Base-by-base conservation (phyloP, 148 eudicot genomes). In the Silene uniflora region DNA sequence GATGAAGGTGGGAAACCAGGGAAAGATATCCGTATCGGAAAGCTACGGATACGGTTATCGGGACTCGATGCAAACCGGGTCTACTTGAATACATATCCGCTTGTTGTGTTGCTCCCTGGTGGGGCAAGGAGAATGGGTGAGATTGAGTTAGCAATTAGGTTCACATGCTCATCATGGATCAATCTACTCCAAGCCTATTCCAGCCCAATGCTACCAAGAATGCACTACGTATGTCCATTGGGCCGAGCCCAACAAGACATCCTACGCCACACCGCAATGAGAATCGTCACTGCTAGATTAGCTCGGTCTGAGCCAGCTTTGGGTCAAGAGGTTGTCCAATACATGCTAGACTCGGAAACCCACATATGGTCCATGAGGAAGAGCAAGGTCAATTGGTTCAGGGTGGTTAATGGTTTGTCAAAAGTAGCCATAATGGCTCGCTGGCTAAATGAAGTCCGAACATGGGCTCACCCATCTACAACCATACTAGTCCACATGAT, bases 301-400 rank as follows among this genome's bases (percentile, higher is more conserved):
- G 92, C 89, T 23, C 84, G 94, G 35, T 91, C 97, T 4, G 94
- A 93, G 67, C 98, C 98, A 7, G 85, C 92, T 7, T 62, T 93
- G 60, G 91, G 91, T 0, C 91, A 87, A 9, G 98, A 93, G 59
- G 98, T 93, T 67, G 98, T 93, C 67, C 94, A 93, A 71, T 87
- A 82, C 76, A 86, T 93, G 91, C 67, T 93, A 58, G 98, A 93
- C 58, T 82, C 94, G 5, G 94, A 91, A 73, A 86, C 88, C 10
- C 90, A 91, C 73, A 83, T 91, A 84, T 93, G 97, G 91, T 89
- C 92, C 85, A 88, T 91, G 94, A 86, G 98, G 78, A 84, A 88
- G 35, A 91, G 97, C 79, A 93, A 93, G 76, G 92, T 92, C 1
- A 93, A 91, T 70, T 91, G 94, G 97, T 93, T 91, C 27, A 64